Evolutionary conservation across 345 rosid species (phyloP), one percentile per base, ranked within the genome.

Genomic region (Euphorbia pulcherrima): DNA sequence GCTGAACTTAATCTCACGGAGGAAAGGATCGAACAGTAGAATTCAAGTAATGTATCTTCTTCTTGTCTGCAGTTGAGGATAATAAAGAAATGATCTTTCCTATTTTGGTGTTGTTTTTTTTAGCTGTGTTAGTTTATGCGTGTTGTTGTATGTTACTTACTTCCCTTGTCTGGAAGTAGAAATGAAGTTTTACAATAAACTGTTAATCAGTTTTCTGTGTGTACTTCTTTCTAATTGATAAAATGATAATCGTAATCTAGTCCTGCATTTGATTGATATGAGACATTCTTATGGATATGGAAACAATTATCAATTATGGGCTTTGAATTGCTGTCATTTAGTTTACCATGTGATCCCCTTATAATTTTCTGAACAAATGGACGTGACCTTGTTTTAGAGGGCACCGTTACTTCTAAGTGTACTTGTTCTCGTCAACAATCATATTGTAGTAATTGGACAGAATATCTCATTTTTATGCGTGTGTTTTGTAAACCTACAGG

Each of bases 1-100:
- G 60, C 41, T 17, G 73, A 73, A 2, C 64, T 81, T 61, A 77
- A 77, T 67, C 76, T 82, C 29, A 28, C 18, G 9, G 81, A 67
- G 74, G 84, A 83, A 60, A 75, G 85, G 67, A 80, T 81, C 44
- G 84, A 83, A 68, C 71, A 60, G 53, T 80, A 63, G 61, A 62
- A 50, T 64, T 14, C 64, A 41, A 30, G 72, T 35, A 60, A 50
- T 60, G 26, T 50, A 20, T 53, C 53, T 62, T 71, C 52, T 71
- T 29, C 56, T 55, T 62, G 29, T 47, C 50, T 61, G 48, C 60
- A n/a, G 9, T 69, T 29, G n/a, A 33, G 59, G 58, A 72, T 57
- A 0, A 30, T 47, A 63, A 51, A 20, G 13, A 28, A 11, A 29
- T 51, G 21, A 27, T 63, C 48, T 47, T 29, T 33, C 50, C 16